Evolutionary conservation across 1,284 basidiomycete species (phyloP), one percentile per base, ranked within the genome.

Genomic region (Apiotrichum gamsii): DNA sequence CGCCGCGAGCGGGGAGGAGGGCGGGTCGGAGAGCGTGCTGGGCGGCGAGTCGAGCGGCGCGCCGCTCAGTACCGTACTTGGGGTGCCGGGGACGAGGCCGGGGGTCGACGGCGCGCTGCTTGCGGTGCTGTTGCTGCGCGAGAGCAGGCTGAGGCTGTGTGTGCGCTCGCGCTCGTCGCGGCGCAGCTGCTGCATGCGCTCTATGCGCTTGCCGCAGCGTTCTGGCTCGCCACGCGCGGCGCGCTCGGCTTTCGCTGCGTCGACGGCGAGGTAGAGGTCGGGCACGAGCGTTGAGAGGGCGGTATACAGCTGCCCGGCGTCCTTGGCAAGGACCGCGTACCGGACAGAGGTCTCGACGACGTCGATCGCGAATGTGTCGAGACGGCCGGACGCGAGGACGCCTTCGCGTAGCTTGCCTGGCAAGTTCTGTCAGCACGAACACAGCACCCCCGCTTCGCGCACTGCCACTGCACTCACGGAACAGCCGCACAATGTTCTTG

Each of bases 401-500:
- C 71, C 71, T 55, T 73, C 71, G 29, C 71, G 52, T 16, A 73
- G 54, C 49, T 73, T 73, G 15, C 70, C 69, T 71, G 38, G 3
- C 8, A n/a, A n/a, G n/a, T n/a, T n/a, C n/a, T n/a, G n/a, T n/a
- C n/a, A n/a, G n/a, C n/a, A n/a, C n/a, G n/a, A n/a, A n/a, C n/a
- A n/a, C n/a, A n/a, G n/a, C n/a, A n/a, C n/a, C n/a, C n/a, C n/a
- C n/a, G n/a, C n/a, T n/a, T n/a, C n/a, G n/a, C n/a, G n/a, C n/a
- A n/a, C n/a, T n/a, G n/a, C n/a, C n/a, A n/a, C n/a, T n/a, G n/a
- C n/a, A 60, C 66, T 50, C 28, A 64, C 68, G 61, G 39, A 69
- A 62, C 1, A 69, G 55, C 18, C 67, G 51, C 9, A 72, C 65
- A 23, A 72, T 62, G 51, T 62, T 70, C 21, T 57, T 44, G 23